Conservation (phyloP, 495 filamentous ascomycete genomes). For the Lichenothelia convexa region DNA sequence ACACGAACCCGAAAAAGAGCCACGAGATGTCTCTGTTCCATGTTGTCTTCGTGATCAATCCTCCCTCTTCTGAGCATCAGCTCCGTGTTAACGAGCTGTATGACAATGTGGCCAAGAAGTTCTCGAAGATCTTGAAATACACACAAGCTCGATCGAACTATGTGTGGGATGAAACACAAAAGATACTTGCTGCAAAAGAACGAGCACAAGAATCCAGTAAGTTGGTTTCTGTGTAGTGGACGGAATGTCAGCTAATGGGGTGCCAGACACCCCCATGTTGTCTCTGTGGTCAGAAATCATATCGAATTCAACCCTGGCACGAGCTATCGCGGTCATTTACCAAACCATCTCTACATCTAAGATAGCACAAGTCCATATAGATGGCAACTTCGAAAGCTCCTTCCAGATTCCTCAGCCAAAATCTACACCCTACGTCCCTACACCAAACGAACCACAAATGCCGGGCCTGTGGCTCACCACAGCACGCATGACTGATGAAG, state of each 20-base stretch:
- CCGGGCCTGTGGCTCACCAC: slow-evolving; percentile 73
- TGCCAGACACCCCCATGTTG: slow-evolving; percentile 33
- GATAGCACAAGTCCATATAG: slow-evolving; percentile 55
- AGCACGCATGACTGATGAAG: slow-evolving; percentile 52
- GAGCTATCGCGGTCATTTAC: slow-evolving; percentile 64
- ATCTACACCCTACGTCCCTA: slow-evolving; percentile 54
- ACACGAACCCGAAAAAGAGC: slow-evolving; percentile 13
- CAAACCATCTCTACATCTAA: slow-evolving; percentile 61
- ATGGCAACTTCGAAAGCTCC: slow-evolving; percentile 44
- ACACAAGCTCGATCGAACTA: slow-evolving; percentile 76
- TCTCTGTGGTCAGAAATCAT: slow-evolving; percentile 52
- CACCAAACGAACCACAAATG: slow-evolving; percentile 42
- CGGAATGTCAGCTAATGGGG: slow-evolving; percentile 1
- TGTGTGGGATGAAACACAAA: slow-evolving; percentile 70
- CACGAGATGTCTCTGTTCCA: slow-evolving; percentile 88
- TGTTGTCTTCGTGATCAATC: slow-evolving; percentile 76
- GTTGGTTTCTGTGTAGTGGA: slow-evolving; percentile 5
- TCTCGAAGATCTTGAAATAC: slow-evolving; percentile 75
- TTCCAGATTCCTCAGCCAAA: slow-evolving; percentile 73
- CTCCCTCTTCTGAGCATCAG: slow-evolving; percentile 57
- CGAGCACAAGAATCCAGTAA: slow-evolving; percentile 47
- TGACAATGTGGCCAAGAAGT: slow-evolving; percentile 71
- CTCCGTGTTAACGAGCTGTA: slow-evolving; percentile 63
- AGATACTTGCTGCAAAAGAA: slow-evolving; percentile 58
- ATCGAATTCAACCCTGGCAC: slow-evolving; percentile 57